Evolutionary conservation across 2,329 filamentous ascomycete species (phyloP).

Genomic region (Helicocarpus griseus): DNA sequence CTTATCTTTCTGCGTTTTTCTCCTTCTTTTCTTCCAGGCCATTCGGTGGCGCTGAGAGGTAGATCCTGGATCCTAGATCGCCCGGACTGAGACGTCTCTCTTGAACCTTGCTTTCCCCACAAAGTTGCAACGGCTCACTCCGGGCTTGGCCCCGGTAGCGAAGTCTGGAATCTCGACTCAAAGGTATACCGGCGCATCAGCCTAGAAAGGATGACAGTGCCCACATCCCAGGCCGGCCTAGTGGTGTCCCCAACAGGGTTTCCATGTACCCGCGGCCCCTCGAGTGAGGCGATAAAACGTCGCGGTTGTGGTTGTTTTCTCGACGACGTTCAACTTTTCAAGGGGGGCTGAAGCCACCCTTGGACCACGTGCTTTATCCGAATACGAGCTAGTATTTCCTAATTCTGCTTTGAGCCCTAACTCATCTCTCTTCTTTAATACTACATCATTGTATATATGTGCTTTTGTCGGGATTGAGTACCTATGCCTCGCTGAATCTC

Average conservation of each 20-base stretch:
- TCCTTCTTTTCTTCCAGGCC: background rate
- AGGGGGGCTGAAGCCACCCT: background rate
- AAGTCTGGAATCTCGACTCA: background rate
- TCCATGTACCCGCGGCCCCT: background rate
- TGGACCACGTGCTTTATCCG: background rate
- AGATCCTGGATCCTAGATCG: background rate
- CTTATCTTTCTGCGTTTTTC: background rate
- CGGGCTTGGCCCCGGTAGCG: background rate
- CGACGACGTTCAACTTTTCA: background rate
- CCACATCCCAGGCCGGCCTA: background rate
- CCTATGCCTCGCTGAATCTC: background rate
- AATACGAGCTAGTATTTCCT: background rate
- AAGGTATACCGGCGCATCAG: background rate
- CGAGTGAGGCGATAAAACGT: background rate
- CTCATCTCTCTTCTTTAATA: background rate
- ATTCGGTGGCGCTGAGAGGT: background rate
- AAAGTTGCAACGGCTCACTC: background rate
- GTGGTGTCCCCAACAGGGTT: background rate
- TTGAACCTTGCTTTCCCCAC: background rate
- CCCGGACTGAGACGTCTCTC: background rate
- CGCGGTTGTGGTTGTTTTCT: background rate
- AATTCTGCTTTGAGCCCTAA: background rate
- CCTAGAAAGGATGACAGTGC: background rate
- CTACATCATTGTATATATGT: background rate
- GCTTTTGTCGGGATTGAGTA: background rate